These are phyloP conservation scores for Lodderomyces parapsilosis DNA, from an alignment of 1,139 yeast species.

Conservation along the genomic window DNA sequence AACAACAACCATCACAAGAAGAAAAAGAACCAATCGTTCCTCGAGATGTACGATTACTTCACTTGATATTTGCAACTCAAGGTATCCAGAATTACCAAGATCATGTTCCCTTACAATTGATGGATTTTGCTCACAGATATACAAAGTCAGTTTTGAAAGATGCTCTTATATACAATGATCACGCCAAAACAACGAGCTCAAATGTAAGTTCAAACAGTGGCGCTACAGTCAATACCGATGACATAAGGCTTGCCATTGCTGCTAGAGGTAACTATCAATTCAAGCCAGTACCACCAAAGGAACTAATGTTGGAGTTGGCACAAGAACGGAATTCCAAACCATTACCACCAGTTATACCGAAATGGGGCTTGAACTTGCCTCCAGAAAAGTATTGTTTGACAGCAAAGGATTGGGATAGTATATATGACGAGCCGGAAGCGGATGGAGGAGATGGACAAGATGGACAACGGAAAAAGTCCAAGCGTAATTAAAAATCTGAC, in stretches of 20 bases:
- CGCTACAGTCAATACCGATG: slow-evolving; percentile 74
- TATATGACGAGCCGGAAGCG: slow-evolving; percentile 36
- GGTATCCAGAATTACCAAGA: slow-evolving; percentile 92
- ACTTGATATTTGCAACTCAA: slow-evolving; percentile 88
- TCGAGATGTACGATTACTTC: slow-evolving; percentile 86
- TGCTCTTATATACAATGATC: slow-evolving; percentile 86
- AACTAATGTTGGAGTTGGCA: slow-evolving; percentile 83
- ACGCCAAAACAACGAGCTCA: slow-evolving; percentile 49
- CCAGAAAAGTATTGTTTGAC: slow-evolving; percentile 97
- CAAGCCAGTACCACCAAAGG: slow-evolving; percentile 95
- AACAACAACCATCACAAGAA: slow-evolving; percentile 10
- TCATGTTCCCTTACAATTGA: slow-evolving; percentile 88
- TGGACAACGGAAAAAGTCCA: slow-evolving; percentile 9
- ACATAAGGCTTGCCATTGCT: slow-evolving; percentile 86
- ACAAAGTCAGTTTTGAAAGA: slow-evolving; percentile 85
- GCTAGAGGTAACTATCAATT: slow-evolving; percentile 93
- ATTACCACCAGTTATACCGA: slow-evolving; percentile 87
- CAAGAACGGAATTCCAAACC: slow-evolving; percentile 88
- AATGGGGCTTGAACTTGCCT: slow-evolving; percentile 91
- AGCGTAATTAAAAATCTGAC: slow-evolving; percentile 7
- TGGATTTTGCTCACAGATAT: slow-evolving; percentile 94
- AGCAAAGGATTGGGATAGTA: slow-evolving; percentile 67
- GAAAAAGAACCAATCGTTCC: slow-evolving; percentile 48
- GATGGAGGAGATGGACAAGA: slow-evolving; percentile 14
- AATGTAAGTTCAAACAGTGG: slow-evolving; percentile 34